Conservation (phyloP, 2,329 filamentous ascomycete species). For the Chlorencoelia australis region DNA sequence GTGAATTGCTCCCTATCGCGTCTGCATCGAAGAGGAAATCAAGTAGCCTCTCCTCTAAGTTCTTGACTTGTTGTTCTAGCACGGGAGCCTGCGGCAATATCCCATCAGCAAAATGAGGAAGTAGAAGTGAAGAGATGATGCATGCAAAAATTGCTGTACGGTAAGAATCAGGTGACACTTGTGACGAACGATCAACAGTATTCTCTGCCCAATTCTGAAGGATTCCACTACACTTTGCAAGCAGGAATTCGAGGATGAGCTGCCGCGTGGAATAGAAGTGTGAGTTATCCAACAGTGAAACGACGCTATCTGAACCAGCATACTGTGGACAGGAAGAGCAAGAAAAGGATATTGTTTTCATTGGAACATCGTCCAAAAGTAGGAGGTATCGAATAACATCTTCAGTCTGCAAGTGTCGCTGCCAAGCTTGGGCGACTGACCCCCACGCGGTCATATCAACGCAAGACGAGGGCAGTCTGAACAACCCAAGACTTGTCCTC, state of each 20-base stretch:
- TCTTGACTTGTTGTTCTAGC: slow-evolving; percentile 12
- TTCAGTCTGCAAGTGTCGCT: slow-evolving; percentile 28
- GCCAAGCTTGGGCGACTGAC: slow-evolving; percentile 25
- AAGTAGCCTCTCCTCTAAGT: slow-evolving; percentile 15
- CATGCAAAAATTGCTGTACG: slow-evolving; percentile 21
- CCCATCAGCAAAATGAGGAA: slow-evolving; percentile 16
- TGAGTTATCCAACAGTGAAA: slow-evolving; percentile 16
- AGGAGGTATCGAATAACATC: slow-evolving; percentile 44
- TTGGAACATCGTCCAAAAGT: slow-evolving; percentile 32
- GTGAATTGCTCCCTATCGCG: slow-evolving; percentile 10
- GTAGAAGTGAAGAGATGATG: slow-evolving; percentile 19
- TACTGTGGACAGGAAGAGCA: slow-evolving; percentile 19
- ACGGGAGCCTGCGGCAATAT: slow-evolving; percentile 10
- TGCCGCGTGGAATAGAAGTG: slow-evolving; percentile 22
- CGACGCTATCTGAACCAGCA: slow-evolving; percentile 2
- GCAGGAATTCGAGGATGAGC: slow-evolving; percentile 24
- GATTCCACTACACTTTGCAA: slow-evolving; percentile 21
- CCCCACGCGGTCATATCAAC: slow-evolving; percentile 16
- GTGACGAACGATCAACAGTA: slow-evolving; percentile 14
- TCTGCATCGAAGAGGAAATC: slow-evolving; percentile 13
- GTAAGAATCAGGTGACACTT: slow-evolving; percentile 22
- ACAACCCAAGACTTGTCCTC: slow-evolving; percentile 53
- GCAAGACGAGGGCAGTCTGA: slow-evolving; percentile 9
- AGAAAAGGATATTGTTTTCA: not conserved
- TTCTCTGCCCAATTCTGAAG: slow-evolving; percentile 20